Percentiles rank a stretch among this genome's conserved stretches.
These are phyloP conservation scores for Hymenoscyphus fructigenus DNA, from an alignment of 2,329 filamentous ascomycete species.

Conservation along the genomic window DNA sequence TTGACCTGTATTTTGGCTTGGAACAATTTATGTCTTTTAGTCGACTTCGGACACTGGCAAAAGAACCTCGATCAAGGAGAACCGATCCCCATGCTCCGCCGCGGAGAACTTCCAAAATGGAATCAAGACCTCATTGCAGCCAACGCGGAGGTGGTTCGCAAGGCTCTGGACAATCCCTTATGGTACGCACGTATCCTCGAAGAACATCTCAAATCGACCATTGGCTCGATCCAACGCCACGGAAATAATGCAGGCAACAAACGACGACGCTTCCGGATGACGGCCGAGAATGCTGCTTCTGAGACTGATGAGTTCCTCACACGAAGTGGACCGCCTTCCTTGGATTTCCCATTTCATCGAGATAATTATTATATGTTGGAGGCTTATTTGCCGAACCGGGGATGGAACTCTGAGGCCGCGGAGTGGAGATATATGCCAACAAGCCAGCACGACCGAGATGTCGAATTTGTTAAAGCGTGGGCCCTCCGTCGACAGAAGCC, in stretches of 20 bases:
- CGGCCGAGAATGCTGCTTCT: slow-evolving; percentile 43
- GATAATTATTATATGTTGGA: slow-evolving; percentile 61
- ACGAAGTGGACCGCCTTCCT: slow-evolving; percentile 48
- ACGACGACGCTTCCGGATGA: slow-evolving; percentile 47
- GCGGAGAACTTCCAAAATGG: slow-evolving; percentile 50
- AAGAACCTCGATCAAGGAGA: slow-evolving; percentile 48
- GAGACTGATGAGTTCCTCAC: slow-evolving; percentile 53
- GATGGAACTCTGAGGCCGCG: slow-evolving; percentile 47
- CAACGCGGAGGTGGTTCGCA: slow-evolving; percentile 46
- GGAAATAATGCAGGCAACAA: slow-evolving; percentile 48
- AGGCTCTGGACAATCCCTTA: slow-evolving; percentile 47
- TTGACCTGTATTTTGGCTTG: slow-evolving; percentile 55
- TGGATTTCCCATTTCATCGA: slow-evolving; percentile 54
- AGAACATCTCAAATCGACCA: slow-evolving; percentile 47
- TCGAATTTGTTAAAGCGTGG: slow-evolving; percentile 22
- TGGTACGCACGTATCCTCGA: slow-evolving; percentile 52
- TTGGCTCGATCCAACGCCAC: slow-evolving; percentile 47
- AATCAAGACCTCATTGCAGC: slow-evolving; percentile 46
- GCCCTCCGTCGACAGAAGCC: neutral
- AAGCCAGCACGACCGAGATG: slow-evolving; percentile 21
- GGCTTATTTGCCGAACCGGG: slow-evolving; percentile 55
- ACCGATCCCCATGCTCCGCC: slow-evolving; percentile 51
- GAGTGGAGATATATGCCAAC: slow-evolving; percentile 48
- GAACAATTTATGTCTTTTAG: slow-evolving; percentile 53
- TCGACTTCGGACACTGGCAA: slow-evolving; percentile 60